Conservation (phyloP, 1,139 yeast species). For the Zhuliangozyma blackwelliae region DNA sequence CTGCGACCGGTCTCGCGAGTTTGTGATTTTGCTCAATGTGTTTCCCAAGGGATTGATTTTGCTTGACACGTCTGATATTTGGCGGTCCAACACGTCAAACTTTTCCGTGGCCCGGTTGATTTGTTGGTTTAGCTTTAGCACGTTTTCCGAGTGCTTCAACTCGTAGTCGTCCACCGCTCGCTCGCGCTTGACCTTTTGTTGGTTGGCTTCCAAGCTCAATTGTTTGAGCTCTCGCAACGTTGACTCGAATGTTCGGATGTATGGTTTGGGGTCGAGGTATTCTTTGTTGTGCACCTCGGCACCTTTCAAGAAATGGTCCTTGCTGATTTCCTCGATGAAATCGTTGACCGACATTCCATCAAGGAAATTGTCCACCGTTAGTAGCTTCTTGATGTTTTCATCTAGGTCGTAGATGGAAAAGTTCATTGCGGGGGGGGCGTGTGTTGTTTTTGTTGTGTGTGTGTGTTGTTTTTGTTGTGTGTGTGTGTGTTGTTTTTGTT, state of each 20-base stretch:
- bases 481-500: too few relatives aligned
- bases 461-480: too few relatives aligned
- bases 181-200: slow-evolving; percentile 46
- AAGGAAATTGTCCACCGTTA: slow-evolving; percentile 69
- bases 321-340: slow-evolving; percentile 78
- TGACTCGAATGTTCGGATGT: slow-evolving; percentile 87
- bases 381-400: slow-evolving; percentile 62
- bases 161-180: slow-evolving; percentile 61
- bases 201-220: slow-evolving; percentile 51
- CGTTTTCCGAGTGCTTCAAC: slow-evolving; percentile 62
- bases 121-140: slow-evolving; percentile 51
- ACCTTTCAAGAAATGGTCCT: slow-evolving; percentile 57
- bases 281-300: slow-evolving; percentile 53
- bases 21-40: slow-evolving; percentile 68
- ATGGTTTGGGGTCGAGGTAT: slow-evolving; percentile 86
- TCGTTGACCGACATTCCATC: slow-evolving; percentile 69
- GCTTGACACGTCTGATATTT: slow-evolving; percentile 55
- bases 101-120: slow-evolving; percentile 38
- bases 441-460: too few relatives aligned
- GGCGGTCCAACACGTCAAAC: slow-evolving; percentile 57
- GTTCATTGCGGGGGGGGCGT: neutral
- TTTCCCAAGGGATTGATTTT: slow-evolving; percentile 74
- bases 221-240: slow-evolving; percentile 68
- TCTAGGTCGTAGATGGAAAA: slow-evolving; percentile 57
- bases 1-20: slow-evolving; percentile 68